These are phyloP conservation scores for Rhipidocladum racemiflorum DNA, from an alignment of 176 grass and related monocot genomes.

Conservation along the genomic window DNA sequence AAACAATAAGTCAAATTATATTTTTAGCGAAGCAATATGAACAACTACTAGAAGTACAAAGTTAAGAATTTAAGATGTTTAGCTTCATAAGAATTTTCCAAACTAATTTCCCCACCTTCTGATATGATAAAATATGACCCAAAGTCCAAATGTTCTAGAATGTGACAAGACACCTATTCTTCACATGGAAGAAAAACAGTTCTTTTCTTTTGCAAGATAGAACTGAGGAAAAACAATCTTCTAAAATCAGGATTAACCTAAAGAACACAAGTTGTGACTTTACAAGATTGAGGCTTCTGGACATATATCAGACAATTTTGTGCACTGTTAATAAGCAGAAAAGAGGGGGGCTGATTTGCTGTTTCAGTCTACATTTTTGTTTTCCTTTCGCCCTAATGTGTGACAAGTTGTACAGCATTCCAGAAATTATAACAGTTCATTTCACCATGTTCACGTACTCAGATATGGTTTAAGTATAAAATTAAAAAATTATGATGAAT, in stretches of 20 bases:
- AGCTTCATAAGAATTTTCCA: neutral
- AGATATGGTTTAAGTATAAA: neutral
- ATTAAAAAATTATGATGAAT: neutral
- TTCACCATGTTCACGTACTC: slow-evolving; percentile 13
- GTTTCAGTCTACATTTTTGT: neutral
- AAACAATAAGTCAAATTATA: neutral
- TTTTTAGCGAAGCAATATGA: neutral
- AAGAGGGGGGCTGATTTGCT: neutral
- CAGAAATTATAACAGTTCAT: neutral
- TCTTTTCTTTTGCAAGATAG: neutral
- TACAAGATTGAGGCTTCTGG: neutral
- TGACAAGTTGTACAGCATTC: neutral
- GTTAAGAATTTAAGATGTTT: neutral
- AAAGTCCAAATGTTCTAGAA: neutral
- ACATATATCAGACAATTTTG: neutral
- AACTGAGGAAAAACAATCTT: neutral
- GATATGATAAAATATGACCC: neutral
- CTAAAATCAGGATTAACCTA: neutral
- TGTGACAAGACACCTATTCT: neutral
- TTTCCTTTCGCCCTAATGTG: neutral
- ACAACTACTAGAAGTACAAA: neutral
- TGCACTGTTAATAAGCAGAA: neutral
- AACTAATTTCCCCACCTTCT: neutral
- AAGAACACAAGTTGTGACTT: neutral
- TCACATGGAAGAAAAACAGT: neutral